Conservation (phyloP, 2,329 filamentous ascomycete species). For the Fusarium miscanthi region DNA sequence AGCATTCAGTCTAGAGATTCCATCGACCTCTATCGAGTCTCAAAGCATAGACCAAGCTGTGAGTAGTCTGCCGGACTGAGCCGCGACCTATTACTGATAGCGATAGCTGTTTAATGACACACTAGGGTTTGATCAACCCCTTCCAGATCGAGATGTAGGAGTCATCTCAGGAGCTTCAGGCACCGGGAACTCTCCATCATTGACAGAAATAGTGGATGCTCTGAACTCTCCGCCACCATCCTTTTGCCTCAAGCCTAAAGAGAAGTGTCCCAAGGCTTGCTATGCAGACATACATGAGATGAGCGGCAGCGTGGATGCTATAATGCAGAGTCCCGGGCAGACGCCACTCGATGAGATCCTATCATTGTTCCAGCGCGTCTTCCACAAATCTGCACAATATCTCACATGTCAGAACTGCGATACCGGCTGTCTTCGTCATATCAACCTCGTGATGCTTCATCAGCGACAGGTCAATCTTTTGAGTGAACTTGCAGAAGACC, state of each 20-base stretch:
- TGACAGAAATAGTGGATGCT: slow-evolving; percentile 4
- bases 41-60: neutral
- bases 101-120: neutral
- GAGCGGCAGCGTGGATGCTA: neutral
- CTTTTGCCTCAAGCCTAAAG: neutral
- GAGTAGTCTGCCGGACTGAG: neutral
- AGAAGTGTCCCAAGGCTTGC: neutral
- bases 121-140: neutral
- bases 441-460: slow-evolving; percentile 19
- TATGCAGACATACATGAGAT: slow-evolving; percentile 5
- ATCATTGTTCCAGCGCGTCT: neutral
- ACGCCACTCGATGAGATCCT: neutral
- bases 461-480: slow-evolving; percentile 4
- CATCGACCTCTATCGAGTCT: no score
- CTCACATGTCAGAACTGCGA: slow-evolving; percentile 6
- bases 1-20: neutral
- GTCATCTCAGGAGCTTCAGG: neutral
- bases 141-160: neutral
- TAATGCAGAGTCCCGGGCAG: neutral
- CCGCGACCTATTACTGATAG: neutral
- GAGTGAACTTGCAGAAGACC: neutral
- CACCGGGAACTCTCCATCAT: neutral
- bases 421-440: slow-evolving; percentile 1
- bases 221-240: neutral
- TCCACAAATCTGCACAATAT: neutral